These are phyloP conservation scores for Vitis cinerea DNA, from an alignment of 164 flowering plant species.

Conservation along the genomic window DNA sequence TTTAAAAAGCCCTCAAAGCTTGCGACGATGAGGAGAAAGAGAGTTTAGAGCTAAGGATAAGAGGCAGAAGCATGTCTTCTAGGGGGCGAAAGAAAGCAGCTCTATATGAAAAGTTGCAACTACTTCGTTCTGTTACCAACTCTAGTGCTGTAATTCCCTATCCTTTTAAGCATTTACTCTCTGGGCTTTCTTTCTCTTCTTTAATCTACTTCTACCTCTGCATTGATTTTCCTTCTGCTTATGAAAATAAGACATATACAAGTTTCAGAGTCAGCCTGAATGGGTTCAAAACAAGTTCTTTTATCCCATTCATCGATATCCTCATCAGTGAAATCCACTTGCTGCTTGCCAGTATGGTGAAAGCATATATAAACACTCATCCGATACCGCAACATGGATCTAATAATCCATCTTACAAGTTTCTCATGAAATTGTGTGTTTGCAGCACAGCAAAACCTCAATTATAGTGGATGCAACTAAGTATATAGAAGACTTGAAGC, in stretches of 20 bases:
- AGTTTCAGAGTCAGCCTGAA: too few relatives aligned
- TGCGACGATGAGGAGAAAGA: not conserved
- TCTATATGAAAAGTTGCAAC: slow-evolving; percentile 28
- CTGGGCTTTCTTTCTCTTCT: not conserved
- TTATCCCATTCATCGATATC: too few relatives aligned
- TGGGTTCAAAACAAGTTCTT: too few relatives aligned
- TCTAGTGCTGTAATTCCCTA: slow-evolving; percentile 34
- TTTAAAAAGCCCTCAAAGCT: not conserved
- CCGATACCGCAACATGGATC: too few relatives aligned
- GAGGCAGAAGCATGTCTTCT: slow-evolving; percentile 24
- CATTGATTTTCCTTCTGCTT: too few relatives aligned
- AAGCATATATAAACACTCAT: too few relatives aligned
- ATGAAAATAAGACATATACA: too few relatives aligned
- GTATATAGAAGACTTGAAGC: slow-evolving; percentile 45
- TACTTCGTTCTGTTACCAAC: slow-evolving; percentile 38
- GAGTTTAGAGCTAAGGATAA: not conserved
- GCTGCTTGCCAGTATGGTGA: too few relatives aligned
- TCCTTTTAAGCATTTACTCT: not conserved
- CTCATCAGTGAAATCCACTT: too few relatives aligned
- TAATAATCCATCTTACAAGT: too few relatives aligned
- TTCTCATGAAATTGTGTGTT: not conserved
- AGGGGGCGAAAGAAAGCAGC: slow-evolving; percentile 32
- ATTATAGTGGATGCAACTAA: slow-evolving; percentile 46
- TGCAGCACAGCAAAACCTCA: slow-evolving; percentile 39
- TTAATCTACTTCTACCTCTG: not conserved